Evolutionary conservation across 139 green algal genomes (phyloP), one percentile per base, ranked within the genome.

Genomic region (Chlamydomonas schloesseri): DNA sequence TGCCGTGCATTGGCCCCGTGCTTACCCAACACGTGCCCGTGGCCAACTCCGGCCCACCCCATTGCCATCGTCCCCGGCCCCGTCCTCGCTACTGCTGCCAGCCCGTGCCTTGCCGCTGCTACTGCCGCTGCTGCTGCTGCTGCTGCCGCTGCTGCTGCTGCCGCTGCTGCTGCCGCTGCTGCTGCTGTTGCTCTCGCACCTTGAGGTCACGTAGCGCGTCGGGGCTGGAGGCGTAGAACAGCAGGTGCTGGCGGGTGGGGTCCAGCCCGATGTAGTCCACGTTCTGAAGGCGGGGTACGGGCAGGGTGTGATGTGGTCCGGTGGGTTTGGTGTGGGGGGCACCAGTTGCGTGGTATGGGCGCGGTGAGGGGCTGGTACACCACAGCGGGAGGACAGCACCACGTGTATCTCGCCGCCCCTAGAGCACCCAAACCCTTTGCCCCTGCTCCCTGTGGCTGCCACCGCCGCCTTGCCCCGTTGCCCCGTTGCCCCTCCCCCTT

Each of bases 231-330:
- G 89, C 89, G 50, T 95, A 96, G 91, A 97, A 97, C 69, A 96
- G 82, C 68, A 97, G 90, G 71, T 88, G 84, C 70, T 94, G 71
- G 14, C 81, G 78, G 0, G 71, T 28, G 14, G 72, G 60, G 87
- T 97, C 93, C 34, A 97, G 71, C 67, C 93, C 95, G 20, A 97
- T 81, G 71, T 97, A 98, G 89, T 98, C 95, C 14, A 97, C 95
- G 36, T 94, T 94, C 76, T 94, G 87, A 50, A 5, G 42, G 42
- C 42, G 42, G 42, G n/a, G n/a, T n/a, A n/a, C n/a, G n/a, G n/a
- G n/a, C n/a, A n/a, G n/a, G n/a, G n/a, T n/a, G n/a, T n/a, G 3
- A 29, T 13, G 33, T 28, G 60, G 60, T 28, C 14, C 14, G 53
- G 53, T 17, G 53, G 53, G 29, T n/a, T 46, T 76, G 71, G 71